Base-by-base conservation (phyloP, 345 rosid genomes). In the Sonneratia caseolaris region DNA sequence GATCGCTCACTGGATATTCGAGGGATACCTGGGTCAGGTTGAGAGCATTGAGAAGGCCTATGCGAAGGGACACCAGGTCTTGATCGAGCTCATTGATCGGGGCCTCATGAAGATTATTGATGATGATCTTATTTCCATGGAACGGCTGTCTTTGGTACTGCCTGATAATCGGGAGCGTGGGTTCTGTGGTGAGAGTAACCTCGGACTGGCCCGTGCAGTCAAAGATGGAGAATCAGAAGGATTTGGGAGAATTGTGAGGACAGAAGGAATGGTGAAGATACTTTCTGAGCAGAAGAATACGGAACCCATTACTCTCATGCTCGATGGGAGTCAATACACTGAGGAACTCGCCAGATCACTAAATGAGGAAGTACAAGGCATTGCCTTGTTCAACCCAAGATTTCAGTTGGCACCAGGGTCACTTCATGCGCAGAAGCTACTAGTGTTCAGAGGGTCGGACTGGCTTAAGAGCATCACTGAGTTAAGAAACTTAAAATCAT, bases 1-100 rank as follows among this genome's bases (percentile, higher is more conserved):
- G 83, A 84, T 87, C 69, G 65, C 83, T 65, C 79, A 83, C 64
- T 89, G 90, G 91, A 86, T 86, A 32, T 79, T 89, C 68, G 89
- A 89, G 80, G 90, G 95, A 73, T 82, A 71, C 79, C 81, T 87
- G 49, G 85, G 78, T 78, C 79, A 79, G 21, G 53, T 73, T 37
- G 81, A 75, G 72, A 77, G 73, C 21, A 68, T 86, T 1, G 80
- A 81, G 64, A 66, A 72, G 66, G 84, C 86, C 16, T 89, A 87
- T 68, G 69, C 76, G 21, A 51, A 75, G 5, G 91, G 87, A 22
- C 88, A 86, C 66, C 0, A 3, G 6, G 77, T 86, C 72, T 65
- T 89, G 77, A 87, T 83, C 82, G 72, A 81, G 79, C 83, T 89
- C 55, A 77, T 86, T 22, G 71, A 83, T 73, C 74, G 80, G 37